phyloP scores from a whole-genome alignment of 805 yeast genomes.

The Ogataea siamensis region DNA sequence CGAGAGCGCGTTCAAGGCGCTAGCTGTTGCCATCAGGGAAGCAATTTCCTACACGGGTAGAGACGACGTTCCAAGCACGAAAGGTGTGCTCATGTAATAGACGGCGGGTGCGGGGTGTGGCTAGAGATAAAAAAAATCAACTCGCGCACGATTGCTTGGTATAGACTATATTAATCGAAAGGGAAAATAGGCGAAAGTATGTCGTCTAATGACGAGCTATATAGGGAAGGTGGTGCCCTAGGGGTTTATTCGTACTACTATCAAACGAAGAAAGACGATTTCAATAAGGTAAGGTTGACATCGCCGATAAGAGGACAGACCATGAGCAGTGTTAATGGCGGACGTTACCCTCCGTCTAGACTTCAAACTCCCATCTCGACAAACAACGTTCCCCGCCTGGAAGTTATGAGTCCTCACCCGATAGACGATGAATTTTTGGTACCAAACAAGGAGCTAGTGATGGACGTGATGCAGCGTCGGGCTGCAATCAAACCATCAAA shows the following conservation, averaged over 20 bases:
- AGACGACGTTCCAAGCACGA: slow-evolving; percentile 92
- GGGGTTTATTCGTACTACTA: slow-evolving; percentile 31
- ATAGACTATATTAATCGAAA: slow-evolving; percentile 6
- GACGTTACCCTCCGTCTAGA: slow-evolving; percentile 12
- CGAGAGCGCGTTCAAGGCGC: slow-evolving; percentile 93
- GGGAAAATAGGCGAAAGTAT: slow-evolving; percentile 9
- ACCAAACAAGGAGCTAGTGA: slow-evolving; percentile 18
- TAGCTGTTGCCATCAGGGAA: slow-evolving; percentile 88
- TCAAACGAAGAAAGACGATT: slow-evolving; percentile 17
- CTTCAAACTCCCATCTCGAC: slow-evolving; percentile 19
- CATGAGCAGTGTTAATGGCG: slow-evolving; percentile 6
- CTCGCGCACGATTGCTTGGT: slow-evolving; percentile 11
- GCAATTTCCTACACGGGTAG: slow-evolving; percentile 81
- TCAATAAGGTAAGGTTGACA: slow-evolving; percentile 14
- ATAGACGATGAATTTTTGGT: slow-evolving; percentile 18
- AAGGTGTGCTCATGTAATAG: slow-evolving; percentile 77
- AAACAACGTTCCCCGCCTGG: slow-evolving; percentile 13
- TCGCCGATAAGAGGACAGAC: slow-evolving; percentile 20
- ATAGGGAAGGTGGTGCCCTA: slow-evolving; percentile 29
- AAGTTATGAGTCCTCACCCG: slow-evolving; percentile 19
- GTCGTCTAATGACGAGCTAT: slow-evolving; percentile 19
- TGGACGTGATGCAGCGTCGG: slow-evolving; percentile 12
- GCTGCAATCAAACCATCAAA: slow-evolving; percentile 12
- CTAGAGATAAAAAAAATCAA: slow-evolving; percentile 1
- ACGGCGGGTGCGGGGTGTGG: slow-evolving; percentile 4